Evolutionary conservation across 2,329 filamentous ascomycete species (phyloP), one percentile per base, ranked within the genome.

Genomic region (Plectosphaerella sp.): DNA sequence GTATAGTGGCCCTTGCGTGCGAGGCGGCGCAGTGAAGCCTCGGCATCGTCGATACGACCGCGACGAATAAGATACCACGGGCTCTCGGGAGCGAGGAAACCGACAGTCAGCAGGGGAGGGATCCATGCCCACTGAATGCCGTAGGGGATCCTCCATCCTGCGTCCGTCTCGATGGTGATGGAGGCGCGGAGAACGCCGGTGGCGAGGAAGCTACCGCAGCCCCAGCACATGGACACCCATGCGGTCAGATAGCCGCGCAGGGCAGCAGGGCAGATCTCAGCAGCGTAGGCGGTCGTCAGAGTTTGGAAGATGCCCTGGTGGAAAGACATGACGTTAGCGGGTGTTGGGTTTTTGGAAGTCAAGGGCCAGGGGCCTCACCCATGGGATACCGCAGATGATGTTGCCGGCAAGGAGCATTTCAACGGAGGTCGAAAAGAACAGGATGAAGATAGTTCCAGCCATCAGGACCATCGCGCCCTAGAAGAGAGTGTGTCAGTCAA

Each of bases 111-210:
- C 50, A 79, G 69, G 16, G 76, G 54, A 2, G 69, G 52, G 8
- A 74, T 68, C 76, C 76, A 79, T 42, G 78, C 69, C 76, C 75
- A 78, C 62, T 78, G 75, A 16, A 78, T 59, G 2, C 74, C 73
- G 45, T 68, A 74, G 2, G 71, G 69, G 5, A 69, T 20, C 14
- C 46, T 48, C 53, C 52, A 58, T 2, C 24, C 49, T 6, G 48
- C 35, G 18, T 62, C 56, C 14, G 57, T 57, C 1, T 43, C 2
- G 35, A 62, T 52, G 4, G 50, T 18, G 2, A 61, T 50, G 3
- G 59, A 53, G 28, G 51, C 65, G 42, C 66, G 63, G n/a, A 71
- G 61, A 5, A 73, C 66, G 0, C 65, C 66, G 2, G 68, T 61
- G 2, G 65, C 63, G 20, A 70, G 56, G 35, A 73, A 58, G 45